Evolutionary conservation across 2,329 filamentous ascomycete species (phyloP).

Genomic region (Monosporascus sp.): DNA sequence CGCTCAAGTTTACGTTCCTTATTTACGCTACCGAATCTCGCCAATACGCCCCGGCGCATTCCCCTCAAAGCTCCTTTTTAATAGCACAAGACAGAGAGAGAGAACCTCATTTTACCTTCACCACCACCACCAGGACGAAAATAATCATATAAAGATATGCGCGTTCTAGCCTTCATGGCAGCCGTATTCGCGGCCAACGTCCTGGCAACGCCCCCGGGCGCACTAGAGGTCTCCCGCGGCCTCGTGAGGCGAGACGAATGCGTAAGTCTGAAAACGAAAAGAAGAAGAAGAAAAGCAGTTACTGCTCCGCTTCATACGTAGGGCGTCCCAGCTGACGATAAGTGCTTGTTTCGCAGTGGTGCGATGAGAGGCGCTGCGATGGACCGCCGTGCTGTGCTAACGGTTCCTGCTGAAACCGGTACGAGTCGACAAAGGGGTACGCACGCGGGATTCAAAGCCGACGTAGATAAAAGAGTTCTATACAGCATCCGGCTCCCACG

Average conservation of each 20-base stretch:
- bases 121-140: neutral
- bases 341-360: neutral
- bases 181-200: neutral
- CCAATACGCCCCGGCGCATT: no score
- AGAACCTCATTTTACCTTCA: no score
- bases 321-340: neutral
- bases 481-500: no score
- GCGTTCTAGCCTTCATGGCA: neutral
- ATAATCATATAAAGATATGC: neutral
- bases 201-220: neutral
- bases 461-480: neutral
- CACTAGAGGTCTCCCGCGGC: neutral
- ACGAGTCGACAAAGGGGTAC: neutral
- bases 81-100: no score
- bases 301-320: no score
- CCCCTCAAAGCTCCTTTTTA: no score
- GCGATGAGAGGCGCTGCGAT: neutral
- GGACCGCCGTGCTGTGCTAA: constrained; percentile 3
- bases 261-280: neutral
- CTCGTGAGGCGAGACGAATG: neutral
- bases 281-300: neutral
- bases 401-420: neutral
- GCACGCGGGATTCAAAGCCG: neutral
- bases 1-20: no score
- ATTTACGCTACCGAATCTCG: no score